Evolutionary conservation across 2,329 filamentous ascomycete species (phyloP).

Genomic region (Metarhizium anisopliae): DNA sequence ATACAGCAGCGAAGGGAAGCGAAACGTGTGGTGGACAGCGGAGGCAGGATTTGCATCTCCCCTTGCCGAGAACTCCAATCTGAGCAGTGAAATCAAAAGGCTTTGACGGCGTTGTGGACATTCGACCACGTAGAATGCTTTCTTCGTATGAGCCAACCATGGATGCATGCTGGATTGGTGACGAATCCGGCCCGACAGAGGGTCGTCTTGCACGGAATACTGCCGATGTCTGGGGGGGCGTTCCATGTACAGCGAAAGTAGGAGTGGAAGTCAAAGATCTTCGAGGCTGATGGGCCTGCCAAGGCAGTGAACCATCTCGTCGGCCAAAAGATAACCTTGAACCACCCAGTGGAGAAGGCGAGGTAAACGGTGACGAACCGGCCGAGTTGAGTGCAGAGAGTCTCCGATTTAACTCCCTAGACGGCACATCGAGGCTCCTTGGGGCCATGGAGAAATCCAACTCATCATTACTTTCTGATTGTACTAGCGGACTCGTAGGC

Average conservation of each 20-base stretch:
- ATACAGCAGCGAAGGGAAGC: conserved; percentile 86
- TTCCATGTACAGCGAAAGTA: conserved; percentile 24
- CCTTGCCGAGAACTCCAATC: conserved; percentile 84
- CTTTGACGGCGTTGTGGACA: conserved; percentile 92
- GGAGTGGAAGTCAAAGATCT: conserved; percentile 61
- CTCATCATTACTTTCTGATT: conserved; percentile 80
- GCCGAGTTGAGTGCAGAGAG: conserved; percentile 67
- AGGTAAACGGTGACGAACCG: conserved; percentile 33
- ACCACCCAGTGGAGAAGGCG: conserved; percentile 25
- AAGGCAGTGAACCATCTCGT: conserved; percentile 54
- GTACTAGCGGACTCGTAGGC: conserved; percentile 85
- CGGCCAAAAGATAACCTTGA: conserved; percentile 29
- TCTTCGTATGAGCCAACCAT: conserved; percentile 99
- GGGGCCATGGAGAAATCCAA: conserved; percentile 45
- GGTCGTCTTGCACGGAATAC: conserved; percentile 50
- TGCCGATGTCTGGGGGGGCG: conserved; percentile 41
- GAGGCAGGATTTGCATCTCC: conserved; percentile 77
- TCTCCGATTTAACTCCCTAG: conserved; percentile 34
- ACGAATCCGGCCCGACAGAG: conserved; percentile 65
- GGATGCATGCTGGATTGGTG: conserved; percentile 77
- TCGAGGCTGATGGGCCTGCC: conserved; percentile 71
- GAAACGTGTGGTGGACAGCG: conserved; percentile 85
- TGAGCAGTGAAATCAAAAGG: conserved; percentile 90
- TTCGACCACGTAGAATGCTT: conserved; percentile 85
- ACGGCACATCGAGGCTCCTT: conserved; percentile 40